phyloP scores from a whole-genome alignment of 768 basidiomycete genomes.

The Calocybe indica region DNA sequence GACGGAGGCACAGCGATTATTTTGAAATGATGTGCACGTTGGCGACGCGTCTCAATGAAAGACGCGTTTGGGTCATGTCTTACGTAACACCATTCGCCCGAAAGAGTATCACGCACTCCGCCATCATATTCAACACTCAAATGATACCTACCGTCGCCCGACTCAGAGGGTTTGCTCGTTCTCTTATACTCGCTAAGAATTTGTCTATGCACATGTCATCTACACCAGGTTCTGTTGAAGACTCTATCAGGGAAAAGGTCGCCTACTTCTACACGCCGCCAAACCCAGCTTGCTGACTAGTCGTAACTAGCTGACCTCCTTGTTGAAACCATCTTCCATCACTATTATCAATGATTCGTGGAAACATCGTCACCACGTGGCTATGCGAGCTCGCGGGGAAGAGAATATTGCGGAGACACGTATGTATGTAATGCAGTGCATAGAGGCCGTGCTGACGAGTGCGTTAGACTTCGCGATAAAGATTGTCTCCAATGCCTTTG shows the following conservation, averaged over 20 bases:
- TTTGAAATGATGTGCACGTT: too few relatives aligned
- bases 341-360: slow-evolving; percentile 76
- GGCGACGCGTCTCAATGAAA: too few relatives aligned
- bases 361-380: slow-evolving; percentile 78
- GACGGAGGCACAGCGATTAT: too few relatives aligned
- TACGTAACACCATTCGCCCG: too few relatives aligned
- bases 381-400: slow-evolving; percentile 71
- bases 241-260: slow-evolving; percentile 58
- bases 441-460: slow-evolving; percentile 6
- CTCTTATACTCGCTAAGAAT: too few relatives aligned
- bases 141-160: too few relatives aligned
- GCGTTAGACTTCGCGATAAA: slow-evolving; percentile 69
- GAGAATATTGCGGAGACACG: slow-evolving; percentile 71
- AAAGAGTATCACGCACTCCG: too few relatives aligned
- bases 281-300: too few relatives aligned
- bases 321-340: slow-evolving; percentile 58
- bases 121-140: too few relatives aligned
- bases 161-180: too few relatives aligned
- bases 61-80: too few relatives aligned
- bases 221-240: slow-evolving; percentile 46
- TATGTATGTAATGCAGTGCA: slow-evolving; percentile 33
- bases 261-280: slow-evolving; percentile 2
- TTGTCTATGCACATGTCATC: slow-evolving; percentile 10
- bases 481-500: slow-evolving; percentile 67
- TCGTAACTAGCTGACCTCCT: slow-evolving; percentile 46